Percentiles rank a stretch among this genome's conserved stretches.
Conservation (phyloP, 2,329 filamentous ascomycete species). For the Penicillium sp. region DNA sequence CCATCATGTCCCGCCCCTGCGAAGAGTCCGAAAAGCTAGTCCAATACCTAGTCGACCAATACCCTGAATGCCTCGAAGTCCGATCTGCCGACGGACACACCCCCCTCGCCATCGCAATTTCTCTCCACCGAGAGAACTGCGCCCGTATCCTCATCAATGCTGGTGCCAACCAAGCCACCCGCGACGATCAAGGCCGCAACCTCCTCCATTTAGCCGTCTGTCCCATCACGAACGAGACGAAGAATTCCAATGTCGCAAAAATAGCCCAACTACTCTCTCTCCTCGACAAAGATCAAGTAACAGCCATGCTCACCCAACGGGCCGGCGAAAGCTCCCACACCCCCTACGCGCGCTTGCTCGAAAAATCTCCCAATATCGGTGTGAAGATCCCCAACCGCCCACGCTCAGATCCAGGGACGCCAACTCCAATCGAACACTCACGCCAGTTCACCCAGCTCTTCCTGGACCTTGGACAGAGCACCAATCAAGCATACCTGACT, state of each 20-base stretch:
- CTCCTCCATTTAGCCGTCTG: slow-evolving; percentile 66
- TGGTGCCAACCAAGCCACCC: slow-evolving; percentile 70
- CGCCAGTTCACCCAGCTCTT: neutral
- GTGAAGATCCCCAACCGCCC: slow-evolving; percentile 2
- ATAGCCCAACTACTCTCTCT: slow-evolving; percentile 48
- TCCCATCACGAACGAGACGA: slow-evolving; percentile 38
- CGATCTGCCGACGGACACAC: slow-evolving; percentile 57
- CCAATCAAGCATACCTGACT: neutral
- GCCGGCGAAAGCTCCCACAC: slow-evolving; percentile 34
- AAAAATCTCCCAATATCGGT: neutral
- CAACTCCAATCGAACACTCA: neutral
- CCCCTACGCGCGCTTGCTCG: slow-evolving; percentile 64
- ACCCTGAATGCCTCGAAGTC: slow-evolving; percentile 66
- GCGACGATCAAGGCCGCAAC: slow-evolving; percentile 67
- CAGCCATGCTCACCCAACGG: slow-evolving; percentile 37
- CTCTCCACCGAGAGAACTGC: slow-evolving; percentile 39
- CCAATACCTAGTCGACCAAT: slow-evolving; percentile 66
- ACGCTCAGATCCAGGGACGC: neutral
- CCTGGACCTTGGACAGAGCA: neutral
- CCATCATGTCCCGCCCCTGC: slow-evolving; percentile 54
- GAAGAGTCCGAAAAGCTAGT: slow-evolving; percentile 60
- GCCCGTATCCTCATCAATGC: slow-evolving; percentile 66
- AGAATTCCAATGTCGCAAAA: no score
- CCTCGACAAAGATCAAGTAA: slow-evolving; percentile 55
- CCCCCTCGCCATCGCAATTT: slow-evolving; percentile 70